Evolutionary conservation across 805 yeast species (phyloP).

Genomic region (Nakazawaea anatomiae): DNA sequence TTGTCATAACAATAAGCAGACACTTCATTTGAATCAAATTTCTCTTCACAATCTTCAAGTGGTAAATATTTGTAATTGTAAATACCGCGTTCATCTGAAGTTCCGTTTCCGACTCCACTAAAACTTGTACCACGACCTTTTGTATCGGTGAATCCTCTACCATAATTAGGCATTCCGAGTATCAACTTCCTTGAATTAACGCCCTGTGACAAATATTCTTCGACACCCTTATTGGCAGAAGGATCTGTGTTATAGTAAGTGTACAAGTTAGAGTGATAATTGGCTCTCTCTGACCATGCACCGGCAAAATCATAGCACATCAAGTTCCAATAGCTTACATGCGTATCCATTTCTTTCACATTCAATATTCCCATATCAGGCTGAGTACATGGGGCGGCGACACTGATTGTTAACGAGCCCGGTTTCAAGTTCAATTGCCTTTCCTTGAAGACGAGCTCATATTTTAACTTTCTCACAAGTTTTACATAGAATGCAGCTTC

Average conservation of each 20-base stretch:
- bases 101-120: conserved; percentile 23
- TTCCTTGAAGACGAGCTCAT: conserved; percentile 34
- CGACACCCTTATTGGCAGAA: conserved; percentile 44
- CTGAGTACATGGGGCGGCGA: conserved; percentile 72
- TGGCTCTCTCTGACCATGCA: conserved; percentile 57
- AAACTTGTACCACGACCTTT: conserved; percentile 36
- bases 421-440: conserved; percentile 8
- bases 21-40: conserved; percentile 44
- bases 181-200: conserved; percentile 48
- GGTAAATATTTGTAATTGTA: conserved; percentile 57
- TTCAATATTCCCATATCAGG: conserved; percentile 38
- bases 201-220: conserved; percentile 33
- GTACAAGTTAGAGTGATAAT: conserved; percentile 68
- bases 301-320: conserved; percentile 93
- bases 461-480: conserved; percentile 35
- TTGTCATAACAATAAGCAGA: conserved; percentile 49
- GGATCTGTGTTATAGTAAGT: conserved; percentile 17
- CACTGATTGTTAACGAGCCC: conserved; percentile 42
- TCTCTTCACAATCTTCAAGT: conserved; percentile 33
- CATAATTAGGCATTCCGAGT: conserved; percentile 88
- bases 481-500: conserved; percentile 41
- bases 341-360: conserved; percentile 48
- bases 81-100: conserved; percentile 43
- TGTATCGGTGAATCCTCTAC: conserved; percentile 34
- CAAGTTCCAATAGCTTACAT: conserved; percentile 69